Conservation (phyloP, 257 asterid genomes). For the Solanum etuberosum region DNA sequence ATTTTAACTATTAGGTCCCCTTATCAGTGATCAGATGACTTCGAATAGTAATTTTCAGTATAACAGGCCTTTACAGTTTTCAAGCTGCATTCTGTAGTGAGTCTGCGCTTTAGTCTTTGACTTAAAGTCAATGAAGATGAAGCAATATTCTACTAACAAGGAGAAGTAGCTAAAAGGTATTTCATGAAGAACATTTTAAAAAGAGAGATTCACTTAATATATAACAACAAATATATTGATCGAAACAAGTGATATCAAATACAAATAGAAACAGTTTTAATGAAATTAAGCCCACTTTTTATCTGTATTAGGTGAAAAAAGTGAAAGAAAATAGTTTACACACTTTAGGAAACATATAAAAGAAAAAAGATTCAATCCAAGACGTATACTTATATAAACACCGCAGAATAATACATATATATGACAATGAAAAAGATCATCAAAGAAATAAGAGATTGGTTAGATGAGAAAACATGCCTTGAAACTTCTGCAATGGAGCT, state of each 20-base stretch:
- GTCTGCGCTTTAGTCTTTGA: not conserved
- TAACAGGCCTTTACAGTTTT: not conserved
- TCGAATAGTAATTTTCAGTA: not conserved
- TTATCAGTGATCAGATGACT: not conserved
- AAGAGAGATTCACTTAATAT: no score
- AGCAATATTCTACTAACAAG: not conserved
- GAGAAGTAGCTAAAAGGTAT: not conserved
- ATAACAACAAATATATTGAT: no score
- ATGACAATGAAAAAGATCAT: not conserved
- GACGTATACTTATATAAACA: not conserved
- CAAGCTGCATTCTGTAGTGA: not conserved
- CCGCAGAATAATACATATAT: not conserved
- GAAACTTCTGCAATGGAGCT: not conserved
- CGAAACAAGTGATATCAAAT: not conserved
- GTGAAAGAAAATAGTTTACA: not conserved
- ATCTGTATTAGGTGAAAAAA: not conserved
- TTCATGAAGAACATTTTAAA: no score
- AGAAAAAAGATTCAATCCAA: not conserved
- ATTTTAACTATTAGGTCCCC: not conserved
- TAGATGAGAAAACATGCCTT: not conserved
- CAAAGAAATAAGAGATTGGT: not conserved
- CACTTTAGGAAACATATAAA: not conserved
- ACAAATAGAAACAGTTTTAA: not conserved
- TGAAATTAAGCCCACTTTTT: no score
- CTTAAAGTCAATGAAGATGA: not conserved